These are phyloP conservation scores for Davidsoniella australis DNA, from an alignment of 2,329 filamentous ascomycete genomes.

Conservation along the genomic window DNA sequence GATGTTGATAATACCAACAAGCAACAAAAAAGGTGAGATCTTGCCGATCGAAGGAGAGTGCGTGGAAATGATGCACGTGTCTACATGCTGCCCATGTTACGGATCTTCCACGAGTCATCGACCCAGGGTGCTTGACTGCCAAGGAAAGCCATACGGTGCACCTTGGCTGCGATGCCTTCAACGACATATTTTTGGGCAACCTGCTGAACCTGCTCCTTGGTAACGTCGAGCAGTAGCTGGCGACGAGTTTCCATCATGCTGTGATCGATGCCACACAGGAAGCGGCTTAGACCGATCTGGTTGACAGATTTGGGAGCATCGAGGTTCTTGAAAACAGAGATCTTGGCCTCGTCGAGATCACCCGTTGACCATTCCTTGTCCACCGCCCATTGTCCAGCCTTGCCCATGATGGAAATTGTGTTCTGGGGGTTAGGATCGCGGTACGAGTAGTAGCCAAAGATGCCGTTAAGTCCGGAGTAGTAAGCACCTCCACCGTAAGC, in stretches of 20 bases:
- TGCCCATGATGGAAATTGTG: constrained; percentile 67
- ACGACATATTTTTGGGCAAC: constrained; percentile 73
- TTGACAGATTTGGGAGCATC: constrained; percentile 81
- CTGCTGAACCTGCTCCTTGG: constrained; percentile 57
- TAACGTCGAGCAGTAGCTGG: constrained; percentile 75
- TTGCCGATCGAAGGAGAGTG: constrained; percentile 6
- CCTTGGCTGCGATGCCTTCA: constrained; percentile 39
- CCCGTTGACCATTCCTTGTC: constrained; percentile 66
- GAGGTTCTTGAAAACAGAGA: constrained; percentile 80
- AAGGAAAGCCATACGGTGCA: constrained; percentile 54
- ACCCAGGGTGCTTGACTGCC: constrained; percentile 73
- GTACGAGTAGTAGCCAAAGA: constrained; percentile 94
- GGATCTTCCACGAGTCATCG: constrained; percentile 54
- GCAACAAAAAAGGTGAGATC: background rate
- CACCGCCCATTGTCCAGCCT: constrained; percentile 66
- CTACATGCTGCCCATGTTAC: constrained; percentile 51
- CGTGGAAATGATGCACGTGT: background rate
- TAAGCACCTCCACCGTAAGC: constrained; percentile 90
- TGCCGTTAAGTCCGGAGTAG: constrained; percentile 57
- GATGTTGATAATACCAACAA: no score
- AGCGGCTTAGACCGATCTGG: constrained; percentile 70
- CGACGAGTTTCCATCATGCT: constrained; percentile 78
- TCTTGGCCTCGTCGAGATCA: constrained; percentile 89
- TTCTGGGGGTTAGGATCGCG: constrained; percentile 89
- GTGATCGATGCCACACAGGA: constrained; percentile 69